phyloP scores from a whole-genome alignment of 768 basidiomycete species.

The Agaricus subrufescens region DNA sequence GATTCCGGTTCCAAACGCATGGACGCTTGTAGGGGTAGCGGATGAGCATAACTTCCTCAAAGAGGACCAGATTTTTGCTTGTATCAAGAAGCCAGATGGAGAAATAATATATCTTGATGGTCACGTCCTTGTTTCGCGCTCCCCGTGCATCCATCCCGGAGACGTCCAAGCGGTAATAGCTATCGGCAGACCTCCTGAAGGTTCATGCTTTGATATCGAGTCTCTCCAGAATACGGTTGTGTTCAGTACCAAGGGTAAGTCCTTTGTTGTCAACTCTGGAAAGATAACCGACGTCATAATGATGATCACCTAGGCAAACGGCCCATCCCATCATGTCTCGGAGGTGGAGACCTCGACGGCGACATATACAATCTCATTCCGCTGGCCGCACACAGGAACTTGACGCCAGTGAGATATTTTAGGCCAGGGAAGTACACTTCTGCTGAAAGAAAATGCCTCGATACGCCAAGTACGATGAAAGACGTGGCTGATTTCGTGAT shows the following conservation, averaged over 20 bases:
- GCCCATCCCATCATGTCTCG: slow-evolving; percentile 55
- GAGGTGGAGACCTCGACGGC: slow-evolving; percentile 68
- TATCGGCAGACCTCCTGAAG: slow-evolving; percentile 49
- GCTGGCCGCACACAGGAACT: slow-evolving; percentile 29
- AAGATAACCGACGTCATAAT: neutral
- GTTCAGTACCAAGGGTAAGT: slow-evolving; percentile 51
- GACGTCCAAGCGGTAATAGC: slow-evolving; percentile 54
- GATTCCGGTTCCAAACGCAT: slow-evolving; percentile 57
- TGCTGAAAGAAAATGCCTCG: slow-evolving; percentile 37
- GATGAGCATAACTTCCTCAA: slow-evolving; percentile 52
- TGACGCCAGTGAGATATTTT: slow-evolving; percentile 20
- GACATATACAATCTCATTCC: slow-evolving; percentile 52
- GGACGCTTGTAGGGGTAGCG: slow-evolving; percentile 67
- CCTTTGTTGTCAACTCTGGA: neutral
- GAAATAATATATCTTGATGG: slow-evolving; percentile 45
- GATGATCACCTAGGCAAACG: slow-evolving; percentile 36
- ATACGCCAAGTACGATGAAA: slow-evolving; percentile 45
- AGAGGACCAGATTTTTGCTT: slow-evolving; percentile 57
- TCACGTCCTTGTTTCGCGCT: slow-evolving; percentile 50
- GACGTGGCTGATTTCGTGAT: slow-evolving; percentile 67
- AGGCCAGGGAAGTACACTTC: slow-evolving; percentile 45
- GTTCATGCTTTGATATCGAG: slow-evolving; percentile 46
- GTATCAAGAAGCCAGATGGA: slow-evolving; percentile 38
- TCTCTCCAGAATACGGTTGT: slow-evolving; percentile 55
- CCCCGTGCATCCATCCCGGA: slow-evolving; percentile 64